Evolutionary conservation across 768 basidiomycete species (phyloP), one percentile per base, ranked within the genome.

Genomic region (Boletus sp.): DNA sequence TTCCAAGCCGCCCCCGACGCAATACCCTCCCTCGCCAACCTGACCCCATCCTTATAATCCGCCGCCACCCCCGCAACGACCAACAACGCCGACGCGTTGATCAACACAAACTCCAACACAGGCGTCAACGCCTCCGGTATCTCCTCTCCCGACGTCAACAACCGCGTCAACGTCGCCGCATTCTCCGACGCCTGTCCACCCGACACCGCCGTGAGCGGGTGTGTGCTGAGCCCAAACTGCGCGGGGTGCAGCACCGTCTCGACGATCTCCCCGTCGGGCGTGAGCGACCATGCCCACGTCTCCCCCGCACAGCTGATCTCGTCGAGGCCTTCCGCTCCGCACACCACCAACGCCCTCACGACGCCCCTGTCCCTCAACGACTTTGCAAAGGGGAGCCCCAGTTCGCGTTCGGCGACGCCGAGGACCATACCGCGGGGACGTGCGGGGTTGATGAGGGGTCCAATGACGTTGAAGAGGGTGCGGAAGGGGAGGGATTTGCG

Each of bases 301-400:
- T 87, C 83, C 1, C 96, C 97, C 1, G 92, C 94, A 62, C 92
- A 94, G 69, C 89, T 92, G 67, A 99, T 92, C 77, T 98, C 96
- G 71, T 98, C 96, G 39, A 99, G 76, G 1, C 83, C 83, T 67
- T 98, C 97, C 35, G 81, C 83, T 1, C 96, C 96, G 63, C 94
- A 98, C 1, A 99, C 96, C 21, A 99, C 93, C 52, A 95, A 74
- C 0, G 93, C 96, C 33, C 90, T 82, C 61, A 83, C 75, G 8
- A 96, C 90, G 15, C 89, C 88, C 19, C 85, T 80, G 23, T 90
- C 81, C 8, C 74, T 73, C 27, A 96, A 73, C 3, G 88, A 87
- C 46, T 83, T 74, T 0, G 90, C 93, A 65, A 96, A 98, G 0
- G 90, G 84, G 7, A 75, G 69, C 0, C 95, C 96, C 23, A 99